phyloP scores from a whole-genome alignment of 805 yeast genomes.

The Yarrowia phangngaensis region DNA sequence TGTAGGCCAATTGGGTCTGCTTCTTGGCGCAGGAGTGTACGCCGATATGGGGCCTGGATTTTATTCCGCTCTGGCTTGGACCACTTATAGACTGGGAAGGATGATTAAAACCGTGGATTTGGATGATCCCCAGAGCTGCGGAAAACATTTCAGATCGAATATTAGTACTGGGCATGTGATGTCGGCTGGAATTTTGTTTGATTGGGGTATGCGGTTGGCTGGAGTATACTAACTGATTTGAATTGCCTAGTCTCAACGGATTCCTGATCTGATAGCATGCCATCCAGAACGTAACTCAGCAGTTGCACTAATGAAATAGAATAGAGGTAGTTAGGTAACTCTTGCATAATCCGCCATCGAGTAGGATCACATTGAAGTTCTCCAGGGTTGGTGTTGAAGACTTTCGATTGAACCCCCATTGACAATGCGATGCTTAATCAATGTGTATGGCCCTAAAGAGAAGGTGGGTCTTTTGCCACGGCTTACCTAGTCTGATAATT shows the following conservation, averaged over 20 bases:
- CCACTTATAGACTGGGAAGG: slow-evolving; percentile 60
- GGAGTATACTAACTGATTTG: slow-evolving; percentile 32
- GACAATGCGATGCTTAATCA: too few relatives aligned
- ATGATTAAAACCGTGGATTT: slow-evolving; percentile 75
- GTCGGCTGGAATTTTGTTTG: slow-evolving; percentile 39
- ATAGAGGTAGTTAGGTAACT: background rate
- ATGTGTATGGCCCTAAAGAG: too few relatives aligned
- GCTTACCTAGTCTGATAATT: too few relatives aligned
- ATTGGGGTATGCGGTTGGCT: slow-evolving; percentile 39
- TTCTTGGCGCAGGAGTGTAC: slow-evolving; percentile 63
- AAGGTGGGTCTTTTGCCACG: too few relatives aligned
- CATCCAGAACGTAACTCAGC: too few relatives aligned
- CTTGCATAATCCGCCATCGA: background rate
- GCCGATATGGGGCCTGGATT: slow-evolving; percentile 88
- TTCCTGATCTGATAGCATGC: too few relatives aligned
- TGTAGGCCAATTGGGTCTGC: slow-evolving; percentile 60
- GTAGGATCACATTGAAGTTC: background rate
- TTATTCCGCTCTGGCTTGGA: slow-evolving; percentile 57
- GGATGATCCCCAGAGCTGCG: slow-evolving; percentile 75
- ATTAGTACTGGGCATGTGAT: slow-evolving; percentile 54
- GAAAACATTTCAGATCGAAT: slow-evolving; percentile 74
- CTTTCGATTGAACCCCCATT: too few relatives aligned
- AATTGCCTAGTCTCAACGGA: too few relatives aligned
- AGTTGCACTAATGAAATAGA: too few relatives aligned
- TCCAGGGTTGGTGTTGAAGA: too few relatives aligned